phyloP scores from a whole-genome alignment of 2,329 filamentous ascomycete species.

The Penicillium concentricum region DNA sequence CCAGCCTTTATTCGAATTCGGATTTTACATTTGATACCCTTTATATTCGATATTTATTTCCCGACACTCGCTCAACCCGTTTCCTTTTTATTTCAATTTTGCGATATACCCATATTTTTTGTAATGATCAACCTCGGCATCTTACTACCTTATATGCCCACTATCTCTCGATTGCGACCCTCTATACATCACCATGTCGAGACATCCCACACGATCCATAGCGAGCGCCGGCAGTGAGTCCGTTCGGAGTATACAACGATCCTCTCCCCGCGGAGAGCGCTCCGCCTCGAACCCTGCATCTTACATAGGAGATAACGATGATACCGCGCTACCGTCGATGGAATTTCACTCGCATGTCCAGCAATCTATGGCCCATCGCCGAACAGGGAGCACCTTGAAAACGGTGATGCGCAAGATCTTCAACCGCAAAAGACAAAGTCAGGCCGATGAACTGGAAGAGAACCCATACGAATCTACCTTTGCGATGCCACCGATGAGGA shows the following conservation, averaged over 20 bases:
- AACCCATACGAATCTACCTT: constrained; percentile 20
- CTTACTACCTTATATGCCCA: background rate
- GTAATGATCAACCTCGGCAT: constrained; percentile 17
- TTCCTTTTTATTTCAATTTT: background rate
- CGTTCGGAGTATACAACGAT: constrained; percentile 8
- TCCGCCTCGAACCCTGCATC: constrained; percentile 18
- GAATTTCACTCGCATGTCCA: constrained; percentile 23
- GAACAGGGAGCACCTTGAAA: constrained; percentile 43
- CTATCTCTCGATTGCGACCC: background rate
- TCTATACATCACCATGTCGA: constrained; percentile 15
- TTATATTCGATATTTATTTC: constrained; percentile 11
- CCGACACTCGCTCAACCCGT: constrained; percentile 17
- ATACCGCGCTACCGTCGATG: constrained; percentile 34
- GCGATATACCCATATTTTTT: constrained; percentile 19
- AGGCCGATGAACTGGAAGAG: constrained; percentile 31
- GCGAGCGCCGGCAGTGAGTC: constrained; percentile 23
- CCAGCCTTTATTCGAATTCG: constrained; percentile 17
- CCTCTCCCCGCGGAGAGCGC: constrained; percentile 15
- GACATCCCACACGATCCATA: constrained; percentile 14
- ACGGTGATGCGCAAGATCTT: constrained; percentile 48
- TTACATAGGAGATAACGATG: constrained; percentile 18
- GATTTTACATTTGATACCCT: constrained; percentile 3
- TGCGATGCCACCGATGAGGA: constrained; percentile 8
- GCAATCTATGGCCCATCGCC: constrained; percentile 33
- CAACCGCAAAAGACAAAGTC: constrained; percentile 39